A percentile compares a stretch with the other conserved stretches of the same genome.
Evolutionary conservation across 2,329 filamentous ascomycete species (phyloP).

Genomic region (Aspergillus fijiensis): DNA sequence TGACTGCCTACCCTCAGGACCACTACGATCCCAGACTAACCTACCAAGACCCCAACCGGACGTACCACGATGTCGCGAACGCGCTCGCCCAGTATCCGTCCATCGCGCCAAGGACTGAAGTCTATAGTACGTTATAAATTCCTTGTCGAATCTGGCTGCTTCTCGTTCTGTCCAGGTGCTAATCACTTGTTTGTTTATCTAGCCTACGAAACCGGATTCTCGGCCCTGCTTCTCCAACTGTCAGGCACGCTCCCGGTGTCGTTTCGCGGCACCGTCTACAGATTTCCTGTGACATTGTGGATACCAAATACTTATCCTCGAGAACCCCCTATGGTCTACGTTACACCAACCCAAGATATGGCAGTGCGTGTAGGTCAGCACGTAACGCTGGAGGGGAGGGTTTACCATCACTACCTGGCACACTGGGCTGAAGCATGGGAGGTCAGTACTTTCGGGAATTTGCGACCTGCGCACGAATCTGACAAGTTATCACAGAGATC

Average conservation of each 20-base stretch:
- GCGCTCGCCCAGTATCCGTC: conserved; percentile 76
- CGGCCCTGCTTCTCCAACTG: conserved; percentile 81
- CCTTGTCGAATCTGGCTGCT: background rate
- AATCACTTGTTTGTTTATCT: conserved; percentile 13
- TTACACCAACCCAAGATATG: conserved; percentile 86
- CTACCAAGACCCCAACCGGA: conserved; percentile 88
- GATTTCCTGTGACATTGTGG: conserved; percentile 91
- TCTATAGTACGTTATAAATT: conserved; percentile 70
- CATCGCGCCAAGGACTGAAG: conserved; percentile 82
- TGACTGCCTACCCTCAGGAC: conserved; percentile 26
- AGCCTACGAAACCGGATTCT: conserved; percentile 87
- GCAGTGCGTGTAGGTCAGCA: conserved; percentile 88
- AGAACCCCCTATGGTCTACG: conserved; percentile 82
- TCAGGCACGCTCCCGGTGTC: conserved; percentile 85
- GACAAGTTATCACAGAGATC: conserved; percentile 61
- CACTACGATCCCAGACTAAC: conserved; percentile 60
- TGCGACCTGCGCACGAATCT: background rate
- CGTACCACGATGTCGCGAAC: conserved; percentile 87
- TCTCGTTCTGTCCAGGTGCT: background rate
- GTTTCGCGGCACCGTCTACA: conserved; percentile 85
- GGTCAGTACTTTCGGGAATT: conserved; percentile 57
- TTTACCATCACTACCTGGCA: conserved; percentile 94
- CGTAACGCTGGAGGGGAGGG: conserved; percentile 85
- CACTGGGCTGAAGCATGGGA: conserved; percentile 89
- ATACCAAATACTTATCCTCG: conserved; percentile 85